Percentiles rank a stretch among this genome's conserved stretches.
phyloP scores from a whole-genome alignment of 305 asterid genomes.

The Fraxinus sp. region DNA sequence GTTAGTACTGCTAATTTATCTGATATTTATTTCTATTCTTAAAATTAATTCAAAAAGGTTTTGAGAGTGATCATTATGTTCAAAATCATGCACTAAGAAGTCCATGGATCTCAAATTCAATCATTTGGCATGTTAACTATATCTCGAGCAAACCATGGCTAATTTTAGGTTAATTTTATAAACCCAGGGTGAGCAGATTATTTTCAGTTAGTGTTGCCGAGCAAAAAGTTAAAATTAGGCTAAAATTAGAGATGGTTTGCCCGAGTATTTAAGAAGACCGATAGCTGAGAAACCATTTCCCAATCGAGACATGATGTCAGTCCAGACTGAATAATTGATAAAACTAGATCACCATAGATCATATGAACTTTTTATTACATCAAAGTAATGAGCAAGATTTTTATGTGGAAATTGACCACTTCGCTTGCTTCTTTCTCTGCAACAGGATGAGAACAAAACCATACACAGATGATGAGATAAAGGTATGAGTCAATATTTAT shows the following conservation, averaged over 20 bases:
- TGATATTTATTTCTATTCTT: background rate
- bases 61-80: background rate
- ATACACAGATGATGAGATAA: constrained; percentile 82
- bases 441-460: constrained; percentile 72
- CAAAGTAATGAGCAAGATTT: constrained; percentile 12
- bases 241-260: too few species aligned
- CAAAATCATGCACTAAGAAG: background rate
- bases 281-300: too few species aligned
- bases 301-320: too few species aligned
- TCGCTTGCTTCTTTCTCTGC: constrained; percentile 18
- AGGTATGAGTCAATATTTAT: constrained; percentile 46
- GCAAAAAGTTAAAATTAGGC: too few species aligned
- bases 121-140: background rate
- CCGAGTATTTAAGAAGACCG: too few species aligned
- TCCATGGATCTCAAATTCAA: background rate
- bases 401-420: constrained; percentile 28
- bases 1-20: background rate
- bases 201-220: too few species aligned
- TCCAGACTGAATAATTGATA: too few species aligned
- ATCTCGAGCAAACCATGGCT: too few species aligned
- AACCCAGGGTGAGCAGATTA: too few species aligned
- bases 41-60: background rate
- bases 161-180: too few species aligned
- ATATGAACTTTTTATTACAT: constrained; percentile 6
- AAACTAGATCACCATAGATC: background rate